Conservation (phyloP, 805 yeast genomes). For the Candida pini region DNA sequence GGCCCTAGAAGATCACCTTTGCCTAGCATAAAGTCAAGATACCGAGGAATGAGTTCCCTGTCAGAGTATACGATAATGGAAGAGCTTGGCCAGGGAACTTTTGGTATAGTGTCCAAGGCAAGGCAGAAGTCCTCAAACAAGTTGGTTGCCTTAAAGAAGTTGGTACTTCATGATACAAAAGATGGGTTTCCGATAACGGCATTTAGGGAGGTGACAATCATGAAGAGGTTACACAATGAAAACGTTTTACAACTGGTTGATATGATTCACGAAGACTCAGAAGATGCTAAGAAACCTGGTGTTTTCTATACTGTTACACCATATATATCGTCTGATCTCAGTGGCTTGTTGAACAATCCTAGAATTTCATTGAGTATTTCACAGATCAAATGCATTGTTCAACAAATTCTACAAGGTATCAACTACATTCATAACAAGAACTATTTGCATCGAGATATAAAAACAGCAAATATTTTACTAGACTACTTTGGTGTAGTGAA, state of each 20-base stretch:
- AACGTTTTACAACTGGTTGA: slow-evolving; percentile 77
- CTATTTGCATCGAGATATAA: slow-evolving; percentile 82
- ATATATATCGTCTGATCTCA: slow-evolving; percentile 86
- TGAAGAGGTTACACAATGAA: slow-evolving; percentile 62
- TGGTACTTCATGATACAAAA: slow-evolving; percentile 69
- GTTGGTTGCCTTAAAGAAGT: slow-evolving; percentile 81
- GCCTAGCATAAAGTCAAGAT: no score
- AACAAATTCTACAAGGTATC: slow-evolving; percentile 74
- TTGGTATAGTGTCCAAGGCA: slow-evolving; percentile 86
- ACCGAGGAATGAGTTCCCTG: slow-evolving; percentile 27
- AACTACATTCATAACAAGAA: slow-evolving; percentile 65
- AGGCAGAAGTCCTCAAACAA: slow-evolving; percentile 44
- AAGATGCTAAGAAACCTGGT: slow-evolving; percentile 24
- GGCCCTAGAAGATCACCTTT: no score
- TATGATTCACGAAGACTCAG: slow-evolving; percentile 55
- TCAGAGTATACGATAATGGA: slow-evolving; percentile 28
- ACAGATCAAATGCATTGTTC: slow-evolving; percentile 78
- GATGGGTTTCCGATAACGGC: slow-evolving; percentile 94
- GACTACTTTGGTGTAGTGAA: slow-evolving; percentile 73
- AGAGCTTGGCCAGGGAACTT: slow-evolving; percentile 78
- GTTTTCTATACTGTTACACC: slow-evolving; percentile 83
- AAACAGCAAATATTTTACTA: slow-evolving; percentile 89
- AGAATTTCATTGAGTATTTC: slow-evolving; percentile 50
- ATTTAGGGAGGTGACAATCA: slow-evolving; percentile 79
- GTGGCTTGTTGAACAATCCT: slow-evolving; percentile 84